A percentile compares a stretch with the other conserved stretches of the same genome.
These are phyloP conservation scores for Colletotrichum cuscutae DNA, from an alignment of 2,329 filamentous ascomycete genomes.

Conservation along the genomic window DNA sequence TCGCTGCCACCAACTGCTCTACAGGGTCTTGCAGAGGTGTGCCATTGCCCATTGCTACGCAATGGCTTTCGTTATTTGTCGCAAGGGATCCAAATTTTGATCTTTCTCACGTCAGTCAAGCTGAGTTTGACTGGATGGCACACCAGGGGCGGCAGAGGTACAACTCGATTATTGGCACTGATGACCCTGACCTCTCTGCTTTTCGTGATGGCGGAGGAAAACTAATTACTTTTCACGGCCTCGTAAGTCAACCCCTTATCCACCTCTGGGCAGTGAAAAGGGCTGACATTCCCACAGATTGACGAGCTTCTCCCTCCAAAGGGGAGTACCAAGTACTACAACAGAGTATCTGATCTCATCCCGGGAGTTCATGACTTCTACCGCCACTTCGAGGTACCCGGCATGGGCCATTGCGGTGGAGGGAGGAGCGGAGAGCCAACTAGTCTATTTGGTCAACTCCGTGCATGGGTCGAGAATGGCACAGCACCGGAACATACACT, in stretches of 20 bases:
- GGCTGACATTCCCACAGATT: conserved; percentile 17
- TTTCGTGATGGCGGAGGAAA: conserved; percentile 51
- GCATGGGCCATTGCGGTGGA: conserved; percentile 26
- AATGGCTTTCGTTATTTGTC: conserved; percentile 41
- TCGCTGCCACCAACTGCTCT: conserved; percentile 1
- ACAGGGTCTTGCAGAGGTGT: neutral
- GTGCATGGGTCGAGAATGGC: conserved; percentile 36
- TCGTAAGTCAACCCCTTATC: conserved; percentile 18
- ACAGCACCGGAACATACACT: conserved; percentile 22
- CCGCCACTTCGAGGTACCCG: conserved; percentile 26
- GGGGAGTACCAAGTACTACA: conserved; percentile 44
- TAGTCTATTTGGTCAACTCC: conserved; percentile 23
- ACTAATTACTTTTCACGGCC: conserved; percentile 54
- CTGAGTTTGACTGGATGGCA: conserved; percentile 31
- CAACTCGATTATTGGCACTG: conserved; percentile 40
- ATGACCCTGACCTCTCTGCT: conserved; percentile 41
- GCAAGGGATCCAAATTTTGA: conserved; percentile 43
- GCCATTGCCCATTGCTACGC: conserved; percentile 17
- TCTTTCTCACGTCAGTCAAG: conserved; percentile 25
- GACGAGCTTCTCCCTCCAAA: conserved; percentile 49
- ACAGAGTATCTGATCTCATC: neutral
- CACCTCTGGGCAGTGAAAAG: no score
- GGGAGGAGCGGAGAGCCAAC: conserved; percentile 25
- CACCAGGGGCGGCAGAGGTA: neutral
- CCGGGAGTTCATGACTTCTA: conserved; percentile 2